Base-by-base conservation (phyloP, 306 rosid species). In the Dalbergia cochinchinensis region DNA sequence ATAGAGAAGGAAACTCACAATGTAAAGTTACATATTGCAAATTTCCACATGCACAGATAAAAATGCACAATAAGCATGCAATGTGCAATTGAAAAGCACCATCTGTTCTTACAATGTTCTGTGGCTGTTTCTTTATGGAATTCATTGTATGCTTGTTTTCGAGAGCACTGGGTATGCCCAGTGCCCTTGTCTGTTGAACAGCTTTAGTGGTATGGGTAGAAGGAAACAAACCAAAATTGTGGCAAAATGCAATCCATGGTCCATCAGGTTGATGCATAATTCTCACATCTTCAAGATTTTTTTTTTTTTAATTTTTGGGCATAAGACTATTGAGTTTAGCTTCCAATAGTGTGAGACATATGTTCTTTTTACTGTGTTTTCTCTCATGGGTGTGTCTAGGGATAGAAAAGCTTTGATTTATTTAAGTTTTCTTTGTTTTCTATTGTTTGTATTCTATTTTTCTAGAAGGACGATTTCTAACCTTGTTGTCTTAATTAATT, bases 111-210 rank as follows among this genome's bases (percentile, higher is more conserved):
- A 42, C 34, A 16, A 59, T 59, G 15, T 26, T 53, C 14, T 35
- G 37, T 58, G 61, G 59, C 44, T 42, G 69, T 60, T 60, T 73
- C 57, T 26, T 69, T 7, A 45, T 59, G n/a, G 58, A 73, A 20
- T 20, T 58, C 16, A 14, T 14, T 13, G 11, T 13, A 15, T 59
- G 69, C 59, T 54, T 12, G 41, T 57, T 47, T 37, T 22, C 7
- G 11, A 64, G 45, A 62, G 6, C 34, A 11, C 18, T 13, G 48
- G 69, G 26, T 35, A n/a, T 64, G 26, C 47, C 47, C 31, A 9
- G n/a, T 11, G 26, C 11, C 31, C 48, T 39, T n/a, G 50, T 15
- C 57, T 51, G 57, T 13, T 51, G 57, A 51, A 19, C 15, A 13
- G 57, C 57, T 51, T 51, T 51, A 70, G 47, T 4, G 62, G 42